These are phyloP conservation scores for Elymus sibiricus DNA, from an alignment of 176 grass and related monocot genomes.

Conservation along the genomic window DNA sequence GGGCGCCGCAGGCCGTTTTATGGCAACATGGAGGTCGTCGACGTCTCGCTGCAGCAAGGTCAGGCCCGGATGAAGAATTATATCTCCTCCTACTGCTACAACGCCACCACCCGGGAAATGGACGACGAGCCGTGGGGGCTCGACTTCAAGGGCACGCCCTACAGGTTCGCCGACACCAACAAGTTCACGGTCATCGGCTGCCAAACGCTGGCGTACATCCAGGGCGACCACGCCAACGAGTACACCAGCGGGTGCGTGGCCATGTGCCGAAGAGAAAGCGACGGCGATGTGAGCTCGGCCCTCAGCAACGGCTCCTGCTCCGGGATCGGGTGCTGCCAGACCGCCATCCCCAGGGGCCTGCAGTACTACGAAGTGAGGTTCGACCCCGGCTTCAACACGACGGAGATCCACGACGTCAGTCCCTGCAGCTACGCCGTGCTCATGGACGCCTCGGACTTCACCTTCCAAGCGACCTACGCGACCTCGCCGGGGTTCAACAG, in stretches of 20 bases:
- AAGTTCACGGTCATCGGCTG: conserved; percentile 12
- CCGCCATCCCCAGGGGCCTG: background rate
- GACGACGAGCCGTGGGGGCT: accelerated
- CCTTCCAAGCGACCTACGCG: background rate
- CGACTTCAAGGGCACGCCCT: background rate
- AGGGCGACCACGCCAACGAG: too few relatives aligned
- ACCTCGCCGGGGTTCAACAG: background rate
- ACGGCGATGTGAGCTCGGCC: background rate
- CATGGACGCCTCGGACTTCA: background rate
- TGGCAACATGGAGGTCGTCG: background rate
- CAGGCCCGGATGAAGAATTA: too few relatives aligned
- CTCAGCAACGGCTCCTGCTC: background rate
- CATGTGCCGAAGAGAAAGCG: background rate
- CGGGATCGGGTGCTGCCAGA: background rate
- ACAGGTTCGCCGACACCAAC: conserved; percentile 10
- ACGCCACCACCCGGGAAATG: background rate
- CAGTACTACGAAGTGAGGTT: background rate
- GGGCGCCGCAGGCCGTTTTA: background rate
- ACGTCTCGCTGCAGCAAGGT: background rate
- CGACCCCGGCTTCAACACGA: background rate
- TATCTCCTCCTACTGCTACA: conserved; percentile 16
- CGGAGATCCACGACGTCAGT: background rate
- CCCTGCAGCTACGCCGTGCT: conserved; percentile 29
- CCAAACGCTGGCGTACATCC: background rate
- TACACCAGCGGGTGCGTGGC: background rate